Base-by-base conservation (phyloP, 2,329 filamentous ascomycete species). In the Colletotrichum tanaceti region DNA sequence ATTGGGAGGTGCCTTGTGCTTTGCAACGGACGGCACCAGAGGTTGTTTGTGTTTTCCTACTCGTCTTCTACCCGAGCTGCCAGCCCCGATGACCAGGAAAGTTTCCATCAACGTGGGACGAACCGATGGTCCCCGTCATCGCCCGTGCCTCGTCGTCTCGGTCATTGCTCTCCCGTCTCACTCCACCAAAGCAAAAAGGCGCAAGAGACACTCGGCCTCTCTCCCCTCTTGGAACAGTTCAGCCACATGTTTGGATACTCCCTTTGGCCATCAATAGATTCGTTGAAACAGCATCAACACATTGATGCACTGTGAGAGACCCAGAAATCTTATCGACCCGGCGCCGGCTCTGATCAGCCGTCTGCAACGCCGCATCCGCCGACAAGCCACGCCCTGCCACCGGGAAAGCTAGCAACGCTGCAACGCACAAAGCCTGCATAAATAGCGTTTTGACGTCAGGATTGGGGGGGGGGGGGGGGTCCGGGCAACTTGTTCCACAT, bases 341-440 rank as follows among this genome's bases (percentile, higher is more conserved):
- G n/a, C n/a, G n/a, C n/a, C n/a, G n/a, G n/a, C n/a, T n/a, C 18
- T 18, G 20, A 53, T 6, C 20, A 4, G 28, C 13, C 38, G 28
- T 22, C 28, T 47, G 55, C 43, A 47, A 47, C 43, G 28, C n/a
- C 55, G n/a, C 28, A 58, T 58, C 20, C n/a, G 32, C 35, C 55
- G 14, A 20, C 55, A 46, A 32, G 55, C n/a, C 43, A 38, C 43
- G 43, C 18, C 32, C 41, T 58, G n/a, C 18, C 28, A 58, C 18
- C 28, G 13, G 43, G 22, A 22, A 58, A 16, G 39, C 13, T 24
- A 16, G n/a, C n/a, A n/a, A n/a, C n/a, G n/a, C n/a, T n/a, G n/a
- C 11, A 38, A 46, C 11, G 47, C 24, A 13, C 22, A 44, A 22
- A 38, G n/a, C 13, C n/a, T 11, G 22, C 52, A 64, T 43, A 13